Base-by-base conservation (phyloP, 768 basidiomycete species). In the Serendipita indica region DNA sequence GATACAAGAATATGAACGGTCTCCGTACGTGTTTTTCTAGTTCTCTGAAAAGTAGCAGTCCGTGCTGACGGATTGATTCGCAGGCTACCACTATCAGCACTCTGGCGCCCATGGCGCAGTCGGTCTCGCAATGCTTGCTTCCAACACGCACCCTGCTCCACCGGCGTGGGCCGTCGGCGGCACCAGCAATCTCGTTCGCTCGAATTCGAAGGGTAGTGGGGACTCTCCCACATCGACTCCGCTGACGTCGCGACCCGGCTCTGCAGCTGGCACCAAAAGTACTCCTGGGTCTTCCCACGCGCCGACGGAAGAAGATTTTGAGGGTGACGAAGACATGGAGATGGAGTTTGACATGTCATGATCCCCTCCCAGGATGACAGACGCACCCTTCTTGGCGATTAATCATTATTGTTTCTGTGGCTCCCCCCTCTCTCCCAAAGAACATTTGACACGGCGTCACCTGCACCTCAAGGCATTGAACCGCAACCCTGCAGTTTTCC, bases 1-100 rank as follows among this genome's bases (percentile, higher is more conserved):
- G 93, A 67, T 98, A 97, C 74, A 92, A 97, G 79, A 97, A 99
- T 68, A 94, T 97, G 92, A 97, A 97, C 69, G 94, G 94, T 0
- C 73, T 97, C 62, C 72, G 88, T 72, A 60, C 60, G 70, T 71
- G 5, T 57, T 28, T 33, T 58, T 33, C 56, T 62, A 37, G 12
- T 27, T n/a, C n/a, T n/a, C n/a, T 45, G 39, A 27, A 14, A 25
- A 28, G 30, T 32, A 13, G 39, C 33, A 20, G 7, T 43, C n/a
- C 12, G 18, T 32, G 22, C 62, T 63, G 14, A 60, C 41, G 59
- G 12, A 1, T 41, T 32, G 49, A 57, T 45, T 18, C 27, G 18
- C 61, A 74, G 71, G 73, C 66, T 98, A 98, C 63, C 94, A 98
- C 71, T 98, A 97, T 68, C 87, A 92, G 70, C 94, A 98, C 71